phyloP scores from a whole-genome alignment of 2,329 filamentous ascomycete species.

The Geosmithia morbida region DNA sequence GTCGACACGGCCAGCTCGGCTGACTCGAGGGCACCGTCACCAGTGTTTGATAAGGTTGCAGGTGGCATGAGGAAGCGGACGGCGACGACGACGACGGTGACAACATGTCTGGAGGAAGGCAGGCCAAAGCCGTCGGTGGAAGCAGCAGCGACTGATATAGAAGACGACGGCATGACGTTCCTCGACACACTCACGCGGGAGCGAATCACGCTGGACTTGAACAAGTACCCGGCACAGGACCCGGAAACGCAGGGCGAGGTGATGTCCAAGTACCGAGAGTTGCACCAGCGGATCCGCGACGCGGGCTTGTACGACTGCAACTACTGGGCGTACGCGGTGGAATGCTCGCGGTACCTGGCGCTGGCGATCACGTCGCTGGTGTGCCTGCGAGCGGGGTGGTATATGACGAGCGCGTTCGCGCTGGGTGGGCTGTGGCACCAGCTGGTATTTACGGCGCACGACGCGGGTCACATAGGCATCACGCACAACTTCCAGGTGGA shows the following conservation, averaged over 20 bases:
- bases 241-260: constrained; percentile 59
- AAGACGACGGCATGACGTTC: constrained; percentile 42
- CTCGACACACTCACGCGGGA: constrained; percentile 60
- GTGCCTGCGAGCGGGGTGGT: constrained; percentile 51
- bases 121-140: not conserved
- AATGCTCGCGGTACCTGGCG: constrained; percentile 53
- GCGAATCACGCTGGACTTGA: constrained; percentile 60
- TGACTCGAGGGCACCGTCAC: constrained; percentile 37
- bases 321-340: constrained; percentile 65
- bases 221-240: constrained; percentile 72
- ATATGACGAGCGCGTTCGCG: constrained; percentile 53
- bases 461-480: constrained; percentile 94
- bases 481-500: constrained; percentile 81
- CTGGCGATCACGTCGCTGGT: constrained; percentile 49
- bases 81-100: constrained; percentile 9
- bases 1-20: constrained; percentile 24
- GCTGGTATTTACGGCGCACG: constrained; percentile 83
- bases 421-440: constrained; percentile 89
- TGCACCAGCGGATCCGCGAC: constrained; percentile 56
- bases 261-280: constrained; percentile 63
- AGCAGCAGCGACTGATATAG: not conserved
- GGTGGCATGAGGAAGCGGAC: not conserved
- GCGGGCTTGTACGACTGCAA: constrained; percentile 76
- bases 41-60: constrained; percentile 28
- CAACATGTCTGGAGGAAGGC: constrained; percentile 10